Percentiles rank a stretch among this genome's conserved stretches.
phyloP scores from a whole-genome alignment of 371 early-diverging fungal species.

The Mucor indicus region DNA sequence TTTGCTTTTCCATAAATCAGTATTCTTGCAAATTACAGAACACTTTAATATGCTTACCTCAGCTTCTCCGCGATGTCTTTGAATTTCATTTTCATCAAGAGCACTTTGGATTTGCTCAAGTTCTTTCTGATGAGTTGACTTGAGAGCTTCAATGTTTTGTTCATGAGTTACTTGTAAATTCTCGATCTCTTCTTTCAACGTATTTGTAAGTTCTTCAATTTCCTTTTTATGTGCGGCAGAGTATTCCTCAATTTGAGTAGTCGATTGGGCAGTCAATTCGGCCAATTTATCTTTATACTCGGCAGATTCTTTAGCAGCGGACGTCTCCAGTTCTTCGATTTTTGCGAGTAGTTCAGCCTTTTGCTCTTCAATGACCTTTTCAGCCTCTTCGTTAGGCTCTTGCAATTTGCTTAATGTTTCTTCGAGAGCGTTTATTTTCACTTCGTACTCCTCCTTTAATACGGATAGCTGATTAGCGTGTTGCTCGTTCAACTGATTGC shows the following conservation, averaged over 20 bases:
- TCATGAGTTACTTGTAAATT: conserved; percentile 7
- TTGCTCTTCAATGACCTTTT: conserved; percentile 11
- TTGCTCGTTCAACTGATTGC: conserved; percentile 20
- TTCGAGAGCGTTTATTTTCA: conserved; percentile 10
- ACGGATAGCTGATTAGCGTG: conserved; percentile 11
- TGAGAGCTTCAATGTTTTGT: conserved; percentile 9
- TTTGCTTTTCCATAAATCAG: background rate
- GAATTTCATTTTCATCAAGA: conserved; percentile 17
- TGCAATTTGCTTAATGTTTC: conserved; percentile 13
- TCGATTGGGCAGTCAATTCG: conserved; percentile 6
- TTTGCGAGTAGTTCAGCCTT: conserved; percentile 13
- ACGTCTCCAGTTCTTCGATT: conserved; percentile 16
- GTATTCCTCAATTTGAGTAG: conserved; percentile 13
- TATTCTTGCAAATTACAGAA: background rate
- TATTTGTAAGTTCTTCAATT: conserved; percentile 4
- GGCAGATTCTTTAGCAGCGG: conserved; percentile 4
- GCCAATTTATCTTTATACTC: conserved; percentile 10
- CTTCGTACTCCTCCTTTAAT: conserved; percentile 20
- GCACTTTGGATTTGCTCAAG: conserved; percentile 18
- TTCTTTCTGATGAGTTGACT: conserved; percentile 10
- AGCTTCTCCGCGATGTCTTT: conserved; percentile 11
- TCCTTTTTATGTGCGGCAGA: conserved; percentile 5
- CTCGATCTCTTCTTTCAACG: conserved; percentile 17
- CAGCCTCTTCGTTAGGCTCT: conserved; percentile 11
- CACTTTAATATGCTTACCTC: conserved; percentile 9